Base-by-base conservation (phyloP, 2,329 filamentous ascomycete genomes). In the Dothidotthia symphoricarpi region DNA sequence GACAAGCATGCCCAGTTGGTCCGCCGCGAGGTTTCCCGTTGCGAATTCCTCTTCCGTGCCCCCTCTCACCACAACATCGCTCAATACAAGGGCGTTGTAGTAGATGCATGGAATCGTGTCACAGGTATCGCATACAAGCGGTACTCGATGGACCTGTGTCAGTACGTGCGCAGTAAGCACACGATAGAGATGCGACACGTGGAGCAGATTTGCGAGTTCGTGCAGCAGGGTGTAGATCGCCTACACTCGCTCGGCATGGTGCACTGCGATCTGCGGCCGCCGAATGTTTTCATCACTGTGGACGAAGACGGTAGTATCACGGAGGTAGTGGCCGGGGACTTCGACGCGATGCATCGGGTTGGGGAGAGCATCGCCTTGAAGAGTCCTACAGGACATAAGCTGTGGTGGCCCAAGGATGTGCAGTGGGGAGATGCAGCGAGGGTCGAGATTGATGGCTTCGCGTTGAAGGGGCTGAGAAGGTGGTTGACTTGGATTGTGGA, bases 211-310 rank as follows among this genome's bases (percentile, higher is more conserved):
- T 25, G 32, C 19, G n/a, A 14, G 2, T 24, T 26, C 7, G 13
- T 43, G 6, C 13, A 24, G 11, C 17, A 6, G 2, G 39, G 25
- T 4, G 31, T 43, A 12, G 6, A 15, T 1, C 30, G 33, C 28
- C 16, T 43, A 13, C 39, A 43, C 29, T 3, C 6, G 3, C 22
- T 37, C 2, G 27, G 34, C 6, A n/a, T 43, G 3, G 34, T 43
- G 4, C 39, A 38, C 24, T 43, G 39, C 24, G 39, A 43, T 34
- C 19, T 43, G 7, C n/a, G 39, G 14, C 34, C 39, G 1, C 11
- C n/a, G 25, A 42, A 42, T 28, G 15, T 34, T 0, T 31, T 31
- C n/a, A 27, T 35, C 10, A 39, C 14, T 1, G 10, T 31, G 14
- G 16, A 16, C 25, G 35, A 17, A 6, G 11, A 37, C 3, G 25